Conservation (phyloP, 2,329 filamentous ascomycete species). For the Shiraia bambusicola region DNA sequence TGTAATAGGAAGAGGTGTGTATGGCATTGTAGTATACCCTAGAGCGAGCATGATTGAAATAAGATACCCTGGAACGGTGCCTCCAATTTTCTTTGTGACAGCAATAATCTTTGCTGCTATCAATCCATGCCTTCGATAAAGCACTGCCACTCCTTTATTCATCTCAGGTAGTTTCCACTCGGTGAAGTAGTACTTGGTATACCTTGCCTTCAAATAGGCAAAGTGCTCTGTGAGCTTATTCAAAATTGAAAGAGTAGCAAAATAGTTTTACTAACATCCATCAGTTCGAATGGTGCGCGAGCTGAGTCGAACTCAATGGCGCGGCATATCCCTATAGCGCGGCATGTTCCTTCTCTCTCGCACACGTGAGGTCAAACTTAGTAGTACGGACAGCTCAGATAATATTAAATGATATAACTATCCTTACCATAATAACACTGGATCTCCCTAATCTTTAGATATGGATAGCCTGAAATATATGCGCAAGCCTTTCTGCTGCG, state of each 20-base stretch:
- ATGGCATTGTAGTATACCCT: slow-evolving; percentile 27
- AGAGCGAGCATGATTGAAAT: neutral
- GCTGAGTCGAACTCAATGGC: slow-evolving; percentile 20
- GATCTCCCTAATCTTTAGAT: too few relatives aligned
- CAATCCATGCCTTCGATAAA: slow-evolving; percentile 52
- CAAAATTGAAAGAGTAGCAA: neutral
- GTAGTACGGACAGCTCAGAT: too few relatives aligned
- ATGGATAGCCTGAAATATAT: too few relatives aligned
- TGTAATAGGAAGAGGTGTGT: slow-evolving; percentile 1
- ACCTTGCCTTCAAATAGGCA: slow-evolving; percentile 48
- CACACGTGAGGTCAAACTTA: too few relatives aligned
- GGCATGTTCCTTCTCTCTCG: too few relatives aligned
- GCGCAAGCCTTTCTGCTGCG: too few relatives aligned
- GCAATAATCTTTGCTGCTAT: too few relatives aligned
- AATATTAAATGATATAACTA: too few relatives aligned
- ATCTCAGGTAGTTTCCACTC: slow-evolving; percentile 48
- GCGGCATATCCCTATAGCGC: too few relatives aligned
- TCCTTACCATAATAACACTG: too few relatives aligned
- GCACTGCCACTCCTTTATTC: slow-evolving; percentile 50
- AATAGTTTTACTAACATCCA: slow-evolving; percentile 1
- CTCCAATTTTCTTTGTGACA: neutral
- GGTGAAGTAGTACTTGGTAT: slow-evolving; percentile 37
- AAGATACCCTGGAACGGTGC: too few relatives aligned
- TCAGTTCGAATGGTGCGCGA: slow-evolving; percentile 45
- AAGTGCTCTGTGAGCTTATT: slow-evolving; percentile 38